Evolutionary conservation across 2,329 filamentous ascomycete species (phyloP).

Genomic region (Arachnopeziza araneosa): DNA sequence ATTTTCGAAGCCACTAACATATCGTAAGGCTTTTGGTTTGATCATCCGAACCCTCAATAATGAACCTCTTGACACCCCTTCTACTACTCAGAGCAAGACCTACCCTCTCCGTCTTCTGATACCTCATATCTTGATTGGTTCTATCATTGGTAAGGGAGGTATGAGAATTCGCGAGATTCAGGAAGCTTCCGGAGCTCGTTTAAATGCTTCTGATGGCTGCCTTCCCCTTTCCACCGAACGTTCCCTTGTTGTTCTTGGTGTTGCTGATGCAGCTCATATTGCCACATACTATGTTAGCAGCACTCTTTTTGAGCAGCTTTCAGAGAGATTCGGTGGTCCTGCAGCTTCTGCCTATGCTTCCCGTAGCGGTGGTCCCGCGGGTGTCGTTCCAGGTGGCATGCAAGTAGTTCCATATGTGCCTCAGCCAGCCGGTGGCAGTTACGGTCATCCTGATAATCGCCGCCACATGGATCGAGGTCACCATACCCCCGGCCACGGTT

Average conservation of each 20-base stretch:
- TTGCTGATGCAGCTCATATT: conserved; percentile 97
- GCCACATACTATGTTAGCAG: conserved; percentile 98
- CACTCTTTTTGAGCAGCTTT: conserved; percentile 95
- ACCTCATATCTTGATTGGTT: conserved; percentile 94
- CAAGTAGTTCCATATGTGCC: conserved; percentile 98
- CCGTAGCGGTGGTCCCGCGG: conserved; percentile 85
- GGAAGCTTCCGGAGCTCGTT: conserved; percentile 89
- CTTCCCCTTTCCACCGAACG: conserved; percentile 93
- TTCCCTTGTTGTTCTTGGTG: conserved; percentile 95
- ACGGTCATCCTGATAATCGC: conserved; percentile 83
- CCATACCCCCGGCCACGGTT: conserved; percentile 69
- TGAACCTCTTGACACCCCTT: conserved; percentile 81
- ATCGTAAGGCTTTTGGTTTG: conserved; percentile 79
- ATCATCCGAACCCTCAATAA: conserved; percentile 99
- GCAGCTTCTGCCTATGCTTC: conserved; percentile 97
- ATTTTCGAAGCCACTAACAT: conserved; percentile 1
- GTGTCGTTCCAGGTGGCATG: conserved; percentile 94
- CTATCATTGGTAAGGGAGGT: conserved; percentile 96
- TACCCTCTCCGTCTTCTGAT: conserved; percentile 94
- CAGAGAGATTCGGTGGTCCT: conserved; percentile 91
- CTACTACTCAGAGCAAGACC: conserved; percentile 90
- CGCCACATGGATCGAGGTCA: conserved; percentile 72
- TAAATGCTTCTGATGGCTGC: conserved; percentile 94
- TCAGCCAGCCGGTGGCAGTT: conserved; percentile 87
- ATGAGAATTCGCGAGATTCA: conserved; percentile 97